Conservation (phyloP, 1,284 basidiomycete species). For the Melampsora americana region DNA sequence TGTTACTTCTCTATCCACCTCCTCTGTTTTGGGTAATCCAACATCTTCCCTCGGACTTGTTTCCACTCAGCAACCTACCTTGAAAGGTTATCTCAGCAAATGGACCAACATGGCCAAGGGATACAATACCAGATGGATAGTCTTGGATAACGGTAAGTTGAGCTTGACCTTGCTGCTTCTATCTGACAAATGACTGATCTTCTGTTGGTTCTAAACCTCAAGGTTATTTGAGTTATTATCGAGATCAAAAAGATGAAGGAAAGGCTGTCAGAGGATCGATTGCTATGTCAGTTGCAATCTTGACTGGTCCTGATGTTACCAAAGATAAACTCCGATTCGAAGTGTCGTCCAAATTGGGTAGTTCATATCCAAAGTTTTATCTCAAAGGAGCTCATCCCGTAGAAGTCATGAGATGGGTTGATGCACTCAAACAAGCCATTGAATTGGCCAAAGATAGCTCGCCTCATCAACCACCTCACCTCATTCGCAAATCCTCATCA, state of each 20-base stretch:
- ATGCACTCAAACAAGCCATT: constrained; percentile 70
- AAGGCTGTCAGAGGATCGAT: constrained; percentile 83
- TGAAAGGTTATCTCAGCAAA: constrained; percentile 80
- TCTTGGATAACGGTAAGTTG: constrained; percentile 77
- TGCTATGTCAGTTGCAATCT: constrained; percentile 74
- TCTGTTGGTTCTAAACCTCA: background rate
- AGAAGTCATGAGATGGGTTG: constrained; percentile 82
- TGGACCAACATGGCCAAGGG: constrained; percentile 87
- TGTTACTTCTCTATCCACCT: constrained; percentile 20
- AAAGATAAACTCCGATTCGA: constrained; percentile 74
- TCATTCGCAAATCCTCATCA: background rate
- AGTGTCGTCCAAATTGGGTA: constrained; percentile 62
- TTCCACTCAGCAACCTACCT: constrained; percentile 59
- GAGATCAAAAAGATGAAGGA: constrained; percentile 85
- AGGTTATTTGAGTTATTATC: constrained; percentile 62
- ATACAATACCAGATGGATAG: constrained; percentile 91
- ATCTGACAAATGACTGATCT: constrained; percentile 17
- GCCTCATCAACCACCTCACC: background rate
- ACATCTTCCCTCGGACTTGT: background rate
- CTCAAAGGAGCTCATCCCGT: constrained; percentile 85
- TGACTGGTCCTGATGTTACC: constrained; percentile 54
- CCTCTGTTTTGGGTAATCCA: constrained; percentile 10
- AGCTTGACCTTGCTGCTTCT: background rate
- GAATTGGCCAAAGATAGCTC: constrained; percentile 55
- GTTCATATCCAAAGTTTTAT: constrained; percentile 66